These are phyloP conservation scores for Pseudogymnoascus sp. DNA, from an alignment of 2,329 filamentous ascomycete genomes.

Conservation along the genomic window DNA sequence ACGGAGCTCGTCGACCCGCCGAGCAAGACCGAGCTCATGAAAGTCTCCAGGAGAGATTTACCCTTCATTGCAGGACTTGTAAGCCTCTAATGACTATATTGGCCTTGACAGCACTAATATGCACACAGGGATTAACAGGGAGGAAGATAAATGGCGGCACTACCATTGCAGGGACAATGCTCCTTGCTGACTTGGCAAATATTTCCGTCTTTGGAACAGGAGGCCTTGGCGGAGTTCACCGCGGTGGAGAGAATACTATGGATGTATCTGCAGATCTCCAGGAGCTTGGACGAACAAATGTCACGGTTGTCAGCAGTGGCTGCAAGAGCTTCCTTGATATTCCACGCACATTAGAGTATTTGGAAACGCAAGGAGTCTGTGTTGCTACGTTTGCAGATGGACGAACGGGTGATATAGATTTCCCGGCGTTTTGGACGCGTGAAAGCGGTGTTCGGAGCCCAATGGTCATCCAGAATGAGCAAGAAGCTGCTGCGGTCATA, in stretches of 20 bases:
- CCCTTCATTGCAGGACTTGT: constrained; percentile 73
- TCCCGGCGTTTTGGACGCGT: constrained; percentile 87
- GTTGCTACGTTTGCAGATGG: constrained; percentile 89
- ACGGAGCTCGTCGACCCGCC: constrained; percentile 59
- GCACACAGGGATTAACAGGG: constrained; percentile 51
- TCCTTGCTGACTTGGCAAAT: constrained; percentile 76
- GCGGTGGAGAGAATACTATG: constrained; percentile 77
- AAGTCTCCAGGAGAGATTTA: constrained; percentile 82
- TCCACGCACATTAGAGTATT: constrained; percentile 72
- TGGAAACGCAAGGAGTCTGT: constrained; percentile 65
- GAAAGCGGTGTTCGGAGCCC: constrained; percentile 81
- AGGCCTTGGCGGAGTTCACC: constrained; percentile 88
- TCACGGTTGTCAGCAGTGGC: constrained; percentile 82
- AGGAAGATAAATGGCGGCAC: constrained; percentile 77
- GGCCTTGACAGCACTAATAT: constrained; percentile 9
- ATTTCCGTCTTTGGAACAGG: constrained; percentile 93
- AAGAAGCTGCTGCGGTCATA: constrained; percentile 83
- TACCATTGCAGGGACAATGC: constrained; percentile 87
- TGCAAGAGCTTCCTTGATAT: constrained; percentile 97
- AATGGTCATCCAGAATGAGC: constrained; percentile 62
- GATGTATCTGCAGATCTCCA: constrained; percentile 94
- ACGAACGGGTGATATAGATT: constrained; percentile 63
- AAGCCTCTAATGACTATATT: constrained; percentile 27
- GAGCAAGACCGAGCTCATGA: constrained; percentile 60
- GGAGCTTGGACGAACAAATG: constrained; percentile 80